These are phyloP conservation scores for Lactarius hengduanensis DNA, from an alignment of 768 basidiomycete species.

Conservation along the genomic window DNA sequence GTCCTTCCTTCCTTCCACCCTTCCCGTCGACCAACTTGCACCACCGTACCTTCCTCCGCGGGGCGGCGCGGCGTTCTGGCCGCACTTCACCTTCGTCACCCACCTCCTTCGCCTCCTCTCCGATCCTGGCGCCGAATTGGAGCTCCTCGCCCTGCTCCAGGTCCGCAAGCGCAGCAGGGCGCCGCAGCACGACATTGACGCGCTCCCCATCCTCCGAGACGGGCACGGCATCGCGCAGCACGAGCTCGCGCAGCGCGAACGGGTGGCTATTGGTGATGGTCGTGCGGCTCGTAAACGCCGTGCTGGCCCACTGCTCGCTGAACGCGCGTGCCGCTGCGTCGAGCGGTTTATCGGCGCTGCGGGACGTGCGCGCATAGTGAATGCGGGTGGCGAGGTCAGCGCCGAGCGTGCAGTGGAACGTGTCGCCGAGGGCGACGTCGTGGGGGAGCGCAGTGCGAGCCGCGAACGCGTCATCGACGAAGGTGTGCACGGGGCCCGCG, in stretches of 20 bases:
- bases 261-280: slow-evolving; percentile 48
- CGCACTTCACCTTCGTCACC: slow-evolving; percentile 27
- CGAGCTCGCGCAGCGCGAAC: slow-evolving; percentile 44
- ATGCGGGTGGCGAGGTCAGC: slow-evolving; percentile 35
- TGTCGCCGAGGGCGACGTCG: slow-evolving; percentile 51
- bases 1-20: slow-evolving; percentile 54
- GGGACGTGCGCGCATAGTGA: slow-evolving; percentile 43
- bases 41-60: slow-evolving; percentile 31
- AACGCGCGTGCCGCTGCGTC: slow-evolving; percentile 40
- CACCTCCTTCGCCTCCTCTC: slow-evolving; percentile 33
- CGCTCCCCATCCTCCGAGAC: slow-evolving; percentile 38
- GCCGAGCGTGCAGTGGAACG: slow-evolving; percentile 56
- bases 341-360: slow-evolving; percentile 34
- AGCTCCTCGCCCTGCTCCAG: slow-evolving; percentile 43
- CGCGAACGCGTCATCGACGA: slow-evolving; percentile 56
- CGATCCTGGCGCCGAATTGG: slow-evolving; percentile 27
- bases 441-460: slow-evolving; percentile 48
- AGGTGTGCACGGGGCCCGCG: slow-evolving; percentile 52
- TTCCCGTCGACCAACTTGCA: slow-evolving; percentile 42
- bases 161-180: slow-evolving; percentile 48
- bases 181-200: slow-evolving; percentile 46
- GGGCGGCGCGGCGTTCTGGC: background rate
- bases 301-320: slow-evolving; percentile 44
- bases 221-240: slow-evolving; percentile 49
- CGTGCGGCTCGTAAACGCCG: slow-evolving; percentile 42